These are phyloP conservation scores for Ramaria sp. DNA, from an alignment of 768 basidiomycete genomes.

Conservation along the genomic window DNA sequence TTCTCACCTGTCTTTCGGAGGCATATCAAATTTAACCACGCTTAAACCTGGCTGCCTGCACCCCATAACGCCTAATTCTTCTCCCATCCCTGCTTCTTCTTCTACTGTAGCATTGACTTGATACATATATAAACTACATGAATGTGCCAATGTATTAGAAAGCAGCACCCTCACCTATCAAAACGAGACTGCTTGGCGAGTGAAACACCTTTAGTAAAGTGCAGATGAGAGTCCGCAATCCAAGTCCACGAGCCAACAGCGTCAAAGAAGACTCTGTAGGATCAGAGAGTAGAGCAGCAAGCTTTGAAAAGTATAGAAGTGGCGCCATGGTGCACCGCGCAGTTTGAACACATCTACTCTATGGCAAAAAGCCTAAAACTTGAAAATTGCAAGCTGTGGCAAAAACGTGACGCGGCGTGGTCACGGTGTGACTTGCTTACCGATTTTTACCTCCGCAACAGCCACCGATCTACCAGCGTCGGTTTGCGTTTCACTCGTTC, in stretches of 20 bases:
- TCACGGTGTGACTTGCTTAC: no score
- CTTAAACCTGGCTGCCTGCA: constrained; percentile 79
- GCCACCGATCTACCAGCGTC: no score
- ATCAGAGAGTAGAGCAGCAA: constrained; percentile 2
- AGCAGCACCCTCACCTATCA: constrained; percentile 30
- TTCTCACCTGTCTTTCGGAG: constrained; percentile 66
- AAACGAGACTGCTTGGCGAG: constrained; percentile 68
- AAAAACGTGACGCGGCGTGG: no score
- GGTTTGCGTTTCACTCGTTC: no score
- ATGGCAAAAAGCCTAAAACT: neutral
- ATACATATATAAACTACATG: neutral
- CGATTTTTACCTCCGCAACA: no score
- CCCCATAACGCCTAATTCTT: constrained; percentile 88
- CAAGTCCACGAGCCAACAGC: constrained; percentile 83
- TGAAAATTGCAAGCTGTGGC: neutral
- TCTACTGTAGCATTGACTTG: constrained; percentile 70
- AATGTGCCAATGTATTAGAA: neutral
- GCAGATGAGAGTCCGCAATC: constrained; percentile 72
- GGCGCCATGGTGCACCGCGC: neutral
- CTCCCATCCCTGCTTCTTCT: constrained; percentile 85
- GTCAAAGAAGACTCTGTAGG: constrained; percentile 8
- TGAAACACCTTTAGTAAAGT: constrained; percentile 90
- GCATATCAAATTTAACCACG: constrained; percentile 73
- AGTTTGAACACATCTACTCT: neutral
- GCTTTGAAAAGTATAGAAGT: neutral